phyloP scores from a whole-genome alignment of 257 asterid genomes.

The Plantago major region DNA sequence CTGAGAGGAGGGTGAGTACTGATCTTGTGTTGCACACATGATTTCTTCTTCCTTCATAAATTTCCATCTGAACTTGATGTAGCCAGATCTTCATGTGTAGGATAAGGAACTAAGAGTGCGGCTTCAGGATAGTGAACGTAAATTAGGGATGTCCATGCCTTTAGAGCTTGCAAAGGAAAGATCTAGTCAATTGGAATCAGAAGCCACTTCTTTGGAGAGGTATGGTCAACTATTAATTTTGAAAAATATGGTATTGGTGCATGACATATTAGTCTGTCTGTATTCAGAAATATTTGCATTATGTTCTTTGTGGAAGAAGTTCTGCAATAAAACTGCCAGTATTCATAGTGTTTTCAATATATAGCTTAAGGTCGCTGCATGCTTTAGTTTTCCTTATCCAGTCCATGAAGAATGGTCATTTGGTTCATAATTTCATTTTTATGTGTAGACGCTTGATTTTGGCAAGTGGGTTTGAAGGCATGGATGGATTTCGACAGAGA shows the following conservation, averaged over 20 bases:
- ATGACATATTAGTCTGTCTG: not conserved
- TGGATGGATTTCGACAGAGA: constrained; percentile 86
- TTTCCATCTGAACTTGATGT: not conserved
- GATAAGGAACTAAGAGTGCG: constrained; percentile 75
- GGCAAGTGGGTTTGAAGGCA: constrained; percentile 95
- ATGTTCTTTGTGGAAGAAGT: too few species aligned
- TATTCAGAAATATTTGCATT: not conserved
- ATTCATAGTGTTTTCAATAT: too few species aligned
- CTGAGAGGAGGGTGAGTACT: constrained; percentile 49
- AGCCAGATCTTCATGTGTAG: constrained; percentile 29
- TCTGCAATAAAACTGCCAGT: too few species aligned
- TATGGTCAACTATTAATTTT: constrained; percentile 20
- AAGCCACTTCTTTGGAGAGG: constrained; percentile 80
- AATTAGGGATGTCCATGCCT: constrained; percentile 88
- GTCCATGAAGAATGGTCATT: not conserved
- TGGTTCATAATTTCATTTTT: not conserved
- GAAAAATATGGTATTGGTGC: constrained; percentile 1
- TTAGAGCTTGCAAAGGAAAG: constrained; percentile 71
- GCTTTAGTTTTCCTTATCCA: not conserved
- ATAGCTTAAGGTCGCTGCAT: too few species aligned
- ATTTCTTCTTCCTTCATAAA: constrained; percentile 1
- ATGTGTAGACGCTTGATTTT: constrained; percentile 61
- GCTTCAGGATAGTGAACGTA: constrained; percentile 84
- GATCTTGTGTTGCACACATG: constrained; percentile 5
- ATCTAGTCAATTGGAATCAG: constrained; percentile 69